Percentiles rank a stretch among this genome's conserved stretches.
These are phyloP conservation scores for Gnetum montanum DNA, from an alignment of 75 land plant genomes.

Conservation along the genomic window DNA sequence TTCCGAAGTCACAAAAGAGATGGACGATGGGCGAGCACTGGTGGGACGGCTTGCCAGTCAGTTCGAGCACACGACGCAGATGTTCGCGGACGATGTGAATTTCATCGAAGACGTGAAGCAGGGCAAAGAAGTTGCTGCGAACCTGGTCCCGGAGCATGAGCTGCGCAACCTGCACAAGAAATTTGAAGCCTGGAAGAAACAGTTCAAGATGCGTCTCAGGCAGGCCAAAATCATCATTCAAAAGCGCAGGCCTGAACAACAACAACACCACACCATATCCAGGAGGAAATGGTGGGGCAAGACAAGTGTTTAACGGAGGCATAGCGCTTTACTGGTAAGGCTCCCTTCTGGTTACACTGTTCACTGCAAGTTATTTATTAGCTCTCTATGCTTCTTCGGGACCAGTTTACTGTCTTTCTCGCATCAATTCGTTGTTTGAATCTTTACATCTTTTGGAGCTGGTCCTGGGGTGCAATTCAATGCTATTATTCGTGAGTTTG, in stretches of 20 bases:
- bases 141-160: constrained; percentile 52
- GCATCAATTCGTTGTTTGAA: no score
- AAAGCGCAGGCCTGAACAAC: constrained; percentile 47
- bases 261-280: no score
- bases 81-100: constrained; percentile 72
- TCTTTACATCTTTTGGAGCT: no score
- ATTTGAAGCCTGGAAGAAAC: constrained; percentile 87
- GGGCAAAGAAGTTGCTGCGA: constrained; percentile 33
- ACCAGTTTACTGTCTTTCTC: no score
- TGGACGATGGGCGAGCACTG: constrained; percentile 40
- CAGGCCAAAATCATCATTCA: constrained; percentile 62
- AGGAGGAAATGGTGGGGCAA: constrained; percentile 87
- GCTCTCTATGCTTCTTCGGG: no score
- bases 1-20: constrained; percentile 17
- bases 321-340: no score
- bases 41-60: constrained; percentile 56
- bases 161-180: constrained; percentile 50
- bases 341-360: no score
- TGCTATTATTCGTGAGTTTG: no score
- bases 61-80: constrained; percentile 67
- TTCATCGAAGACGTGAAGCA: constrained; percentile 57
- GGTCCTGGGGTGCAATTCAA: no score
- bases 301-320: constrained; percentile 8
- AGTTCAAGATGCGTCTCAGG: constrained; percentile 61
- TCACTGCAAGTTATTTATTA: no score